Conservation (phyloP, 345 rosid genomes). For the Barbarea vulgaris region DNA sequence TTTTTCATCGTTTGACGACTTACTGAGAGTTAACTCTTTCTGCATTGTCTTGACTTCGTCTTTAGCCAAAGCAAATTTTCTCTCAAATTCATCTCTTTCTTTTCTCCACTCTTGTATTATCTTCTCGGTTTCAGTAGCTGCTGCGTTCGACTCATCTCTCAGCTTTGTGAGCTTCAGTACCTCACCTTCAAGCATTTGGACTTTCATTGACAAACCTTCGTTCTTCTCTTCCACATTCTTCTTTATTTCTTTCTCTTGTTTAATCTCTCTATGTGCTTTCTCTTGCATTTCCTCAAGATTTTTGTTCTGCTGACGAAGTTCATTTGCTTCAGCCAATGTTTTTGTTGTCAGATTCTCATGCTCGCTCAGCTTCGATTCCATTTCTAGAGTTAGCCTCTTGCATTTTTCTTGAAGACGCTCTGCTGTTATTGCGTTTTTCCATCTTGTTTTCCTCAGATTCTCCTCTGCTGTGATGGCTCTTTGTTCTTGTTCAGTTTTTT, state of each 20-base stretch:
- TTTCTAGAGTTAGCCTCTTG: conserved; percentile 69
- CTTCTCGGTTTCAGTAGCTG: conserved; percentile 51
- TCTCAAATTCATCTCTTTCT: conserved; percentile 60
- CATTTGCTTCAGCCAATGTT: conserved; percentile 69
- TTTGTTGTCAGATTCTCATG: conserved; percentile 64
- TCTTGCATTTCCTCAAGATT: conserved; percentile 71
- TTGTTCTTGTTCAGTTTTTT: conserved; percentile 74
- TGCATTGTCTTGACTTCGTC: conserved; percentile 54
- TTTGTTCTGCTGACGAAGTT: conserved; percentile 57
- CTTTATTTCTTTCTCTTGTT: conserved; percentile 46
- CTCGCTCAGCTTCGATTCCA: conserved; percentile 75
- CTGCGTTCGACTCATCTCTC: conserved; percentile 44
- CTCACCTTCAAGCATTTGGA: conserved; percentile 58
- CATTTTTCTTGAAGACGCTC: conserved; percentile 89
- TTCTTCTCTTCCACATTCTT: conserved; percentile 38
- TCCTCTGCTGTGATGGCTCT: conserved; percentile 93
- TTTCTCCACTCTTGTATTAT: conserved; percentile 52
- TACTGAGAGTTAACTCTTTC: conserved; percentile 51
- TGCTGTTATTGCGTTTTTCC: conserved; percentile 76
- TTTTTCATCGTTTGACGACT: conserved; percentile 58
- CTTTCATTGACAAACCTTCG: conserved; percentile 52
- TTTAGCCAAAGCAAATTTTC: conserved; percentile 46
- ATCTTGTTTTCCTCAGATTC: conserved; percentile 66
- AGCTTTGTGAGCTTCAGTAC: conserved; percentile 52
- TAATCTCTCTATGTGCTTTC: conserved; percentile 55